Conservation (phyloP, 1,284 basidiomycete species). For the Tylopilus orsonianus region DNA sequence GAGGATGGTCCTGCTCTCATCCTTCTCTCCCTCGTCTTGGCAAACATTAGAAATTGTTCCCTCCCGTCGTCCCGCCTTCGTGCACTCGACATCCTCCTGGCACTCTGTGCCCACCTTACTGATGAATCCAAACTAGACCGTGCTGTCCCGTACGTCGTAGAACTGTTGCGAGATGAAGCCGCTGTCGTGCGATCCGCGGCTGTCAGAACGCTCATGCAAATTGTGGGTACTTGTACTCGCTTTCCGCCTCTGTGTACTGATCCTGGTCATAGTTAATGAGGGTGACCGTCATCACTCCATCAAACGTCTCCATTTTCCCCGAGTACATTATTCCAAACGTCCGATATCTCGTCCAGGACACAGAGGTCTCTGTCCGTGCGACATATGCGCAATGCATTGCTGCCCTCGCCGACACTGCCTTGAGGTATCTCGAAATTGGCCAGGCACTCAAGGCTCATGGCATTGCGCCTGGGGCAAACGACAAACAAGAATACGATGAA, state of each 20-base stretch:
- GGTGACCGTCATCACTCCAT: slow-evolving; percentile 86
- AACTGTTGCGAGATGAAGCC: slow-evolving; percentile 84
- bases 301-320: slow-evolving; percentile 85
- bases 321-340: slow-evolving; percentile 96
- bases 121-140: slow-evolving; percentile 97
- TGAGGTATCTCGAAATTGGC: slow-evolving; percentile 87
- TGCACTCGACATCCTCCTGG: slow-evolving; percentile 86
- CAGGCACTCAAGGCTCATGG: slow-evolving; percentile 87
- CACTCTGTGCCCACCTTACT: slow-evolving; percentile 78
- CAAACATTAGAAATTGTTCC: slow-evolving; percentile 88
- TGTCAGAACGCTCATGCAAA: slow-evolving; percentile 79
- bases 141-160: slow-evolving; percentile 89
- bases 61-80: slow-evolving; percentile 86
- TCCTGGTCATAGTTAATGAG: slow-evolving; percentile 64
- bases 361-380: slow-evolving; percentile 85
- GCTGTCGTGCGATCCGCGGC: slow-evolving; percentile 80
- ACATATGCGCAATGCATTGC: slow-evolving; percentile 89
- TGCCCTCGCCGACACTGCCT: slow-evolving; percentile 80
- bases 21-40: slow-evolving; percentile 81
- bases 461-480: slow-evolving; percentile 43
- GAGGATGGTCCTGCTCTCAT: slow-evolving; percentile 83
- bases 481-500: slow-evolving; percentile 73
- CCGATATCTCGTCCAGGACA: slow-evolving; percentile 77
- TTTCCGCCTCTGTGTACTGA: slow-evolving; percentile 2
- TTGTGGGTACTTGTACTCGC: slow-evolving; percentile 60